Evolutionary conservation across 2,329 filamentous ascomycete genomes (phyloP).

Genomic region (Ceratocystis ficicola): DNA sequence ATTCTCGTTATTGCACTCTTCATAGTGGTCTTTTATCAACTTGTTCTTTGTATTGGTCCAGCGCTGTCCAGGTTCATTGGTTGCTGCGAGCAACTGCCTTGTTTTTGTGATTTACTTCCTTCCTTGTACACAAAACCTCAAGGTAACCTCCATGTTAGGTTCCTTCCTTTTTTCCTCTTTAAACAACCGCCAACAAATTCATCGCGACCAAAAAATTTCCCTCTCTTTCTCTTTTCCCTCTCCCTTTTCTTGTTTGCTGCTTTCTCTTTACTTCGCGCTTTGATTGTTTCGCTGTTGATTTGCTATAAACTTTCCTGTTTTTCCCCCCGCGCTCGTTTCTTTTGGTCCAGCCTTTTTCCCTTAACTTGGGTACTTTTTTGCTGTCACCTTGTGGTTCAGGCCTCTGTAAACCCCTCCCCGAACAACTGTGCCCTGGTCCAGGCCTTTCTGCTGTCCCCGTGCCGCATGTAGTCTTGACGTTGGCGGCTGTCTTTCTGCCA

Average conservation of each 20-base stretch:
- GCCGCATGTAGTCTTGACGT: not conserved
- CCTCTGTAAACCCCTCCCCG: constrained; percentile 3
- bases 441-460: not conserved
- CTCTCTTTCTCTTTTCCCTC: not conserved
- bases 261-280: not conserved
- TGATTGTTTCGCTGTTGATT: too few relatives aligned
- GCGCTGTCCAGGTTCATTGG: not conserved
- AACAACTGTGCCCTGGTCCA: not conserved
- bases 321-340: not conserved
- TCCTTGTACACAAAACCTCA: not conserved
- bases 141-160: not conserved
- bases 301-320: too few relatives aligned
- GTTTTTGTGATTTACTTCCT: constrained; percentile 1
- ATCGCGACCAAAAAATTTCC: not conserved
- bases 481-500: not conserved
- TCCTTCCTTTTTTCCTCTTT: not conserved
- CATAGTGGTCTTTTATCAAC: not conserved
- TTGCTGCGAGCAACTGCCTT: constrained; percentile 7
- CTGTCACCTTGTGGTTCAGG: not conserved
- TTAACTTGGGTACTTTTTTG: not conserved
- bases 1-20: not conserved
- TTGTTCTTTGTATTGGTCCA: not conserved
- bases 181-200: not conserved
- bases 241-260: not conserved
- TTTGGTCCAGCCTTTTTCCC: not conserved